These are phyloP conservation scores for Nemania bipapillata DNA, from an alignment of 2,329 filamentous ascomycete genomes.

Conservation along the genomic window DNA sequence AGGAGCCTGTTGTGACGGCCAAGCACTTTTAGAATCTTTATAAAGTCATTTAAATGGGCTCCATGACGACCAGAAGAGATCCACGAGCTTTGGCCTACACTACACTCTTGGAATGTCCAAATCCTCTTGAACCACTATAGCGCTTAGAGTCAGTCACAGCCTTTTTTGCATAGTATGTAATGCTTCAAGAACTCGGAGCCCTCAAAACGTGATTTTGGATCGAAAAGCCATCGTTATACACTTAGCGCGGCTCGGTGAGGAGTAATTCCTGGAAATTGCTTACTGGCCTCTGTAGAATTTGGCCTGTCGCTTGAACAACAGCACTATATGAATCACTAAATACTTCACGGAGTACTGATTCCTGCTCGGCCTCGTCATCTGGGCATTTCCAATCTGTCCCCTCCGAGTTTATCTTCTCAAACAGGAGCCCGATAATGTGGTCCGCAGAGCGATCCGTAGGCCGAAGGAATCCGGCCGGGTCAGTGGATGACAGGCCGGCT, in stretches of 20 bases:
- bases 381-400: constrained; percentile 28
- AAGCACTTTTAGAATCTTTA: constrained; percentile 6
- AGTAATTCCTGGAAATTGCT: no score
- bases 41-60: background rate
- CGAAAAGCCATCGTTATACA: no score
- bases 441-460: constrained; percentile 17
- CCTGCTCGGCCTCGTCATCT: background rate
- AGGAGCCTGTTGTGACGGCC: constrained; percentile 11
- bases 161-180: no score
- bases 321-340: constrained; percentile 22
- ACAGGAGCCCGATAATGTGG: constrained; percentile 25
- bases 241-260: no score
- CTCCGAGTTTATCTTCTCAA: constrained; percentile 34
- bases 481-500: background rate
- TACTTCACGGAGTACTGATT: constrained; percentile 21
- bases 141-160: no score
- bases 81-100: background rate
- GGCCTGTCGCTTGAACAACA: background rate
- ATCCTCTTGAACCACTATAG: constrained; percentile 41
- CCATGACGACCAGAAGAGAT: constrained; percentile 33
- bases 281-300: constrained; percentile 25
- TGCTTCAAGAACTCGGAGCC: no score
- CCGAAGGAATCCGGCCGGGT: background rate
- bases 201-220: no score
- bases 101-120: constrained; percentile 44